phyloP scores from a whole-genome alignment of 371 early-diverging fungal genomes.

The Phascolomyces articulosus region DNA sequence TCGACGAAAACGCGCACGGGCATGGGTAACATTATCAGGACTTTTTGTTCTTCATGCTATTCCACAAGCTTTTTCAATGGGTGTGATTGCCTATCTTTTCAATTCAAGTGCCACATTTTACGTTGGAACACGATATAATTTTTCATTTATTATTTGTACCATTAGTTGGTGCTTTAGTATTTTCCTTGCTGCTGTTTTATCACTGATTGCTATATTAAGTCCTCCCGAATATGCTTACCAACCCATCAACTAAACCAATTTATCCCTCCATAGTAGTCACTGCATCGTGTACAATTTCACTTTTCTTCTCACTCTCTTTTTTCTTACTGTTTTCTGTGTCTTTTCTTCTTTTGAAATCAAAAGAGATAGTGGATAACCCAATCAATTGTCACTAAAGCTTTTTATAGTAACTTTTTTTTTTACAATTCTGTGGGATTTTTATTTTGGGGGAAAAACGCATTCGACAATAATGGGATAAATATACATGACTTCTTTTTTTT shows the following conservation, averaged over 20 bases:
- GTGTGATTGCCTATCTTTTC: constrained; percentile 46
- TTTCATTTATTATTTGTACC: constrained; percentile 46
- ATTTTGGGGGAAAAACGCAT: too few relatives aligned
- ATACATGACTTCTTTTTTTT: background rate
- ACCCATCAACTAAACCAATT: constrained; percentile 16
- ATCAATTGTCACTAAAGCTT: too few relatives aligned
- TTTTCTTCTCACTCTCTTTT: background rate
- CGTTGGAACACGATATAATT: constrained; percentile 49
- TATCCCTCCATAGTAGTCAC: too few relatives aligned
- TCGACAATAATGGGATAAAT: too few relatives aligned
- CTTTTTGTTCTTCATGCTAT: constrained; percentile 21
- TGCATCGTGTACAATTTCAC: too few relatives aligned
- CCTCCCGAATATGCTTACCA: constrained; percentile 52
- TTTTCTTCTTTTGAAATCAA: too few relatives aligned
- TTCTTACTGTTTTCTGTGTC: too few relatives aligned
- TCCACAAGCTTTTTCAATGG: constrained; percentile 50
- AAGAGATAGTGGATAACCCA: too few relatives aligned
- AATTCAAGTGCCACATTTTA: constrained; percentile 48
- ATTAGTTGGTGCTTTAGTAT: constrained; percentile 48
- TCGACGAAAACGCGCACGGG: constrained; percentile 38
- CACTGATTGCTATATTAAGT: constrained; percentile 35
- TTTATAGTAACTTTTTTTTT: too few relatives aligned
- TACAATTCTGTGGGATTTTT: too few relatives aligned
- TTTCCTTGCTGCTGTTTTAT: constrained; percentile 36
- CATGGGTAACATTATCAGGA: constrained; percentile 44